Conservation (phyloP, 768 basidiomycete genomes). For the Xanthoconium purpureum region DNA sequence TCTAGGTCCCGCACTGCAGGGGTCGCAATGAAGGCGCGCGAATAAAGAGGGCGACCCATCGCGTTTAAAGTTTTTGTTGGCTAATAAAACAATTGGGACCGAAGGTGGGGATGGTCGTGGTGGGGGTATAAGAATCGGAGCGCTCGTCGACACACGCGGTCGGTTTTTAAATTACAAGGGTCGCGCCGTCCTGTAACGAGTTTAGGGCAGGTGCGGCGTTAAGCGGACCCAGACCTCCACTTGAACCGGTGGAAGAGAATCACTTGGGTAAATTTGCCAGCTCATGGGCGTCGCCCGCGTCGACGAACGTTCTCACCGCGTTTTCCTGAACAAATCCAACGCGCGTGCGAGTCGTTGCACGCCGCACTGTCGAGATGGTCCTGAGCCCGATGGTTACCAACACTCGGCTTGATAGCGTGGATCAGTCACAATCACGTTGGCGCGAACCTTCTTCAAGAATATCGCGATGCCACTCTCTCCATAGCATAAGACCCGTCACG, state of each 20-base stretch:
- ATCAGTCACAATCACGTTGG: too few relatives aligned
- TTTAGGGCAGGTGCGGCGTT: constrained; percentile 38
- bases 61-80: background rate
- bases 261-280: too few relatives aligned
- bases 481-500: background rate
- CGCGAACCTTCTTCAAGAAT: too few relatives aligned
- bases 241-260: background rate
- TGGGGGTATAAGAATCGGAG: constrained; percentile 11
- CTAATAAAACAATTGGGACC: constrained; percentile 28
- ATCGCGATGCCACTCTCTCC: background rate
- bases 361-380: too few relatives aligned
- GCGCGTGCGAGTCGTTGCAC: too few relatives aligned
- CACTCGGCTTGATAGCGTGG: too few relatives aligned
- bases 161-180: constrained; percentile 16
- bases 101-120: background rate
- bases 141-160: background rate
- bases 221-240: constrained; percentile 9
- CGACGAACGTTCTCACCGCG: too few relatives aligned
- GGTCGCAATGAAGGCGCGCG: constrained; percentile 37
- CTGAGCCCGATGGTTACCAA: too few relatives aligned
- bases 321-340: too few relatives aligned
- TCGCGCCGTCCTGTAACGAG: background rate
- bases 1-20: constrained; percentile 48
- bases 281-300: too few relatives aligned
- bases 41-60: constrained; percentile 65